Percentiles rank a stretch among this genome's conserved stretches.
Conservation (phyloP, 768 basidiomycete species). For the Cantharellus anzutake region DNA sequence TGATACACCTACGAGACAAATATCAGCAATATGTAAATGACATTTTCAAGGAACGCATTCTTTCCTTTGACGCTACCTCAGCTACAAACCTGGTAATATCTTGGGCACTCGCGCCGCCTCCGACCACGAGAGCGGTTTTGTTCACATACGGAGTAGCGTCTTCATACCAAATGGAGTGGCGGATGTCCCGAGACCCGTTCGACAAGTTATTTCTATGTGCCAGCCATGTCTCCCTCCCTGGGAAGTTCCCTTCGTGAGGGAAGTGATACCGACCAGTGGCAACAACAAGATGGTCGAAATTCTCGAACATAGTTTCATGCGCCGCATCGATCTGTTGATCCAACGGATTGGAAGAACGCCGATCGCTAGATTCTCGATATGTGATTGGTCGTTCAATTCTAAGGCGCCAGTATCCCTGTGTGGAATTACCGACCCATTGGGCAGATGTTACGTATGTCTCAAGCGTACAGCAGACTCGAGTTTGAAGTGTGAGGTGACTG, state of each 20-base stretch:
- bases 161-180: slow-evolving; percentile 38
- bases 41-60: not conserved
- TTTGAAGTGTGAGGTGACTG: slow-evolving; percentile 23
- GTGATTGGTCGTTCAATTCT: slow-evolving; percentile 13
- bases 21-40: not conserved
- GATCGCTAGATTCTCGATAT: too few relatives aligned
- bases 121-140: slow-evolving; percentile 30
- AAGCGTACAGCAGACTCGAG: slow-evolving; percentile 24
- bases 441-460: slow-evolving; percentile 26
- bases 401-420: slow-evolving; percentile 28
- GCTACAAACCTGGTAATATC: slow-evolving; percentile 29
- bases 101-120: slow-evolving; percentile 27
- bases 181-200: slow-evolving; percentile 19
- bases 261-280: slow-evolving; percentile 38
- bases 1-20: slow-evolving; percentile 6
- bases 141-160: slow-evolving; percentile 25
- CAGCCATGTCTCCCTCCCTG: slow-evolving; percentile 33
- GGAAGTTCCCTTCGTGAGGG: slow-evolving; percentile 27
- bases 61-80: slow-evolving; percentile 10
- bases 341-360: too few relatives aligned
- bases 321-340: too few relatives aligned
- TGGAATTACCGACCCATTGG: slow-evolving; percentile 24
- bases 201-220: slow-evolving; percentile 14
- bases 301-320: not conserved
- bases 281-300: slow-evolving; percentile 35